Evolutionary conservation across 1,284 basidiomycete species (phyloP), one percentile per base, ranked within the genome.

Genomic region (Cutaneotrichosporon sp.): DNA sequence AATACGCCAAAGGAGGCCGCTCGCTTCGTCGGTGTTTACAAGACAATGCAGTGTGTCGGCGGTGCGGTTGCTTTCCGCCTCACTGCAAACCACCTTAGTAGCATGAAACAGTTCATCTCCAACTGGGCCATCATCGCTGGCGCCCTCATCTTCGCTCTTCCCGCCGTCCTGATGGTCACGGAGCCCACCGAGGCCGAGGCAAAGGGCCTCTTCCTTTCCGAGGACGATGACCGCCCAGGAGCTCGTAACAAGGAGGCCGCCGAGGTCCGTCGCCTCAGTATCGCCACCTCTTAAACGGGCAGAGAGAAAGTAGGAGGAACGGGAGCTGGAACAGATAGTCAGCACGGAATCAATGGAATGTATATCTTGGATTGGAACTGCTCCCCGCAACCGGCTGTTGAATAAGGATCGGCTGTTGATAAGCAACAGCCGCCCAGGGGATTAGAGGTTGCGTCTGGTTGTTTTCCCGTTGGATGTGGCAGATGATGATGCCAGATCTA

Each of bases 21-120:
- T 8, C 57, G 65, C 42, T 67, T 64, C n/a, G 66, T 70, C 46
- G 70, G 68, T 18, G 63, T 71, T 11, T 71, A 71, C 69, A 71
- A 71, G 60, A 53, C 52, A 9, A 62, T 66, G 61, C 68, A 70
- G 56, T 60, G 57, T 14, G 65, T 71, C 46, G 70, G 70, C 21
- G 70, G 62, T 51, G 63, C 63, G 7, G 60, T 65, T 26, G 63
- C 63, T 9, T 65, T 61, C 60, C 60, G 63, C 32, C 60, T 65
- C 34, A 65, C 63, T 11, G 61, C 67, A 6, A 65, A 66, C 60
- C 63, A 69, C 58, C 65, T 69, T 50, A 9, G 60, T 14, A 36
- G 52, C 26, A 49, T 58, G 26, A 69, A 67, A 58, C 69, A 70
- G 62, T 70, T 70, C 57, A 67, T 66, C 58, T 64, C 57, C 57